A percentile compares a stretch with the other conserved stretches of the same genome.
Evolutionary conservation across 1,139 yeast genomes (phyloP).

Genomic region (Diutina mesorugosa): DNA sequence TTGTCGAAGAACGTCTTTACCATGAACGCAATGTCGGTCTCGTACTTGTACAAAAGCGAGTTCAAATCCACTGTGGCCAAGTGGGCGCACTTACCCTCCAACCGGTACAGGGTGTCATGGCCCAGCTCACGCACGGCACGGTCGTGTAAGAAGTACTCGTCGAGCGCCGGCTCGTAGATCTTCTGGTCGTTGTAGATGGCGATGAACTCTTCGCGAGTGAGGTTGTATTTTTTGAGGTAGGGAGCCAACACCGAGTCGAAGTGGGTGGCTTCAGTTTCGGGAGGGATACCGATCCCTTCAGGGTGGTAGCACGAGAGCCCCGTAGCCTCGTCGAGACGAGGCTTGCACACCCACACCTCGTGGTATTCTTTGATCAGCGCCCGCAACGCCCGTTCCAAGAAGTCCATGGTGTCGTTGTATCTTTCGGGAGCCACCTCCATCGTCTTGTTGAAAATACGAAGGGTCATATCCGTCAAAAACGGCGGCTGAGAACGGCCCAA

Average conservation of each 20-base stretch:
- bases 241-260: constrained; percentile 64
- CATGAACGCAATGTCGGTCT: constrained; percentile 63
- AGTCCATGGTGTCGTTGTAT: constrained; percentile 32
- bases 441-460: constrained; percentile 54
- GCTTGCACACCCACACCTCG: constrained; percentile 65
- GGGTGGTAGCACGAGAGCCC: constrained; percentile 90
- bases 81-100: constrained; percentile 83
- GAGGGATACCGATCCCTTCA: constrained; percentile 83
- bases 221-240: constrained; percentile 49
- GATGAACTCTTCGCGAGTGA: constrained; percentile 59
- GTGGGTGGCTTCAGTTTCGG: constrained; percentile 91
- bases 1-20: constrained; percentile 47
- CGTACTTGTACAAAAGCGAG: constrained; percentile 80
- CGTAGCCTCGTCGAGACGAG: constrained; percentile 63
- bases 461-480: constrained; percentile 88
- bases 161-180: constrained; percentile 65
- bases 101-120: constrained; percentile 85
- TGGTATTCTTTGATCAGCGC: constrained; percentile 86
- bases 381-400: constrained; percentile 47
- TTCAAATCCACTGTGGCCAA: constrained; percentile 88
- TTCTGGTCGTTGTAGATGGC: constrained; percentile 53
- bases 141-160: constrained; percentile 83
- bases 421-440: constrained; percentile 26
- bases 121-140: constrained; percentile 96
- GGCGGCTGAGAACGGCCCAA: constrained; percentile 95